phyloP scores from a whole-genome alignment of 2,329 filamentous ascomycete species.

The Phoma sp. region DNA sequence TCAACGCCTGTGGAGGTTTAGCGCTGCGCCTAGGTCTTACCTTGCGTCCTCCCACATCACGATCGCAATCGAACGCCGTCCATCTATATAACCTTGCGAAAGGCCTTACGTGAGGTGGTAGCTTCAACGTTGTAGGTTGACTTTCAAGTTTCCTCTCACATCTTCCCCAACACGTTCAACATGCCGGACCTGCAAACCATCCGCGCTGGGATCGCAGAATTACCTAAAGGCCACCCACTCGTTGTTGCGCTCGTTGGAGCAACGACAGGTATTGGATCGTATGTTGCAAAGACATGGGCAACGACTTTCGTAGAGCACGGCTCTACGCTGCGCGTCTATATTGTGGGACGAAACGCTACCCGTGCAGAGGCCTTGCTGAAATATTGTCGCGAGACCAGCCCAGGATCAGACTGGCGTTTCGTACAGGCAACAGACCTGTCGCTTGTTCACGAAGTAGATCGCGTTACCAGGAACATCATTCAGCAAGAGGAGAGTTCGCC shows the following conservation, averaged over 20 bases:
- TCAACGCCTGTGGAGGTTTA: too few relatives aligned
- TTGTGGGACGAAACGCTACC: constrained; percentile 52
- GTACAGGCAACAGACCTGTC: constrained; percentile 42
- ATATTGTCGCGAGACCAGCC: constrained; percentile 36
- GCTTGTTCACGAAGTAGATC: constrained; percentile 47
- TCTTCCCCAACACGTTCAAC: too few relatives aligned
- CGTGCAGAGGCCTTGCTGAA: constrained; percentile 37
- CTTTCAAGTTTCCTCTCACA: too few relatives aligned
- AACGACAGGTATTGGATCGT: constrained; percentile 38
- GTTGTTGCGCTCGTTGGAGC: constrained; percentile 31
- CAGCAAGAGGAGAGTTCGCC: constrained; percentile 29
- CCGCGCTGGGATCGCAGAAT: constrained; percentile 21
- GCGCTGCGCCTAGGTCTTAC: too few relatives aligned
- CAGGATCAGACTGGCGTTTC: constrained; percentile 45
- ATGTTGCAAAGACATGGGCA: constrained; percentile 29
- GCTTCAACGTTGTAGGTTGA: too few relatives aligned
- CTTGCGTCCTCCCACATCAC: too few relatives aligned
- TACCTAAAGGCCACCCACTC: constrained; percentile 28
- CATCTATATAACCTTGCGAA: too few relatives aligned
- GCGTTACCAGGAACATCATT: constrained; percentile 37
- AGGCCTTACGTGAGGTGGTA: too few relatives aligned
- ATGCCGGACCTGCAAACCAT: constrained; percentile 29
- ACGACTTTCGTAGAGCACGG: constrained; percentile 25
- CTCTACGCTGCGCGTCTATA: constrained; percentile 49
- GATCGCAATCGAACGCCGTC: too few relatives aligned